Conservation (phyloP, 1,284 basidiomycete genomes). For the Cutaneotrichosporon cutaneum region DNA sequence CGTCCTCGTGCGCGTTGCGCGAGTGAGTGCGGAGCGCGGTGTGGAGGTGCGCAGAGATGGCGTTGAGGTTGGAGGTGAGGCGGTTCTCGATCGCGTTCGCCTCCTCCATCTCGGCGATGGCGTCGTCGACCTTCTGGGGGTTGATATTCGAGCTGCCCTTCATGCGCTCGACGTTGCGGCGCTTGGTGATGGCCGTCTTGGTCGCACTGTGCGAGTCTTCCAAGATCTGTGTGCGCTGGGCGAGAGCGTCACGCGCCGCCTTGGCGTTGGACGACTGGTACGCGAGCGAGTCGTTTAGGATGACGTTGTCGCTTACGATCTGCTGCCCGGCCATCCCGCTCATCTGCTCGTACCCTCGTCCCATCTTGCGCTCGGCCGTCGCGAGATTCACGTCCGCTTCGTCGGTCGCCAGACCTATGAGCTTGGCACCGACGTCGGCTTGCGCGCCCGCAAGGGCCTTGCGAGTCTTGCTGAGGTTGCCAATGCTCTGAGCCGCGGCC, state of each 20-base stretch:
- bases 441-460: slow-evolving; percentile 72
- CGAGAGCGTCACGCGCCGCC: slow-evolving; percentile 78
- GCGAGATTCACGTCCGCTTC: slow-evolving; percentile 78
- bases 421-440: slow-evolving; percentile 82
- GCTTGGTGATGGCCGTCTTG: slow-evolving; percentile 85
- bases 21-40: slow-evolving; percentile 78
- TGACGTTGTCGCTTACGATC: slow-evolving; percentile 81
- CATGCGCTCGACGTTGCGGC: slow-evolving; percentile 81
- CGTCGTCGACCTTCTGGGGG: slow-evolving; percentile 83
- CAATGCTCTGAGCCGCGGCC: slow-evolving; percentile 80
- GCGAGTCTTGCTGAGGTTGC: slow-evolving; percentile 73
- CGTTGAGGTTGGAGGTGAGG: slow-evolving; percentile 73
- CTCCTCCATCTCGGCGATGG: slow-evolving; percentile 89
- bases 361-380: slow-evolving; percentile 76
- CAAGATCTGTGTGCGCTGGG: slow-evolving; percentile 78
- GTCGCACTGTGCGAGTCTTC: slow-evolving; percentile 90
- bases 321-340: slow-evolving; percentile 81
- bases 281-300: slow-evolving; percentile 83
- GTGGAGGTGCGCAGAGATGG: slow-evolving; percentile 88
- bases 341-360: slow-evolving; percentile 77
- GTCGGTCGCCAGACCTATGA: slow-evolving; percentile 80
- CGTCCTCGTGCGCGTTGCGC: slow-evolving; percentile 79
- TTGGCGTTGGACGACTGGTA: slow-evolving; percentile 94
- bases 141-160: slow-evolving; percentile 84
- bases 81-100: slow-evolving; percentile 82